These are phyloP conservation scores for Boechera stricta DNA, from an alignment of 345 rosid genomes.

Conservation along the genomic window DNA sequence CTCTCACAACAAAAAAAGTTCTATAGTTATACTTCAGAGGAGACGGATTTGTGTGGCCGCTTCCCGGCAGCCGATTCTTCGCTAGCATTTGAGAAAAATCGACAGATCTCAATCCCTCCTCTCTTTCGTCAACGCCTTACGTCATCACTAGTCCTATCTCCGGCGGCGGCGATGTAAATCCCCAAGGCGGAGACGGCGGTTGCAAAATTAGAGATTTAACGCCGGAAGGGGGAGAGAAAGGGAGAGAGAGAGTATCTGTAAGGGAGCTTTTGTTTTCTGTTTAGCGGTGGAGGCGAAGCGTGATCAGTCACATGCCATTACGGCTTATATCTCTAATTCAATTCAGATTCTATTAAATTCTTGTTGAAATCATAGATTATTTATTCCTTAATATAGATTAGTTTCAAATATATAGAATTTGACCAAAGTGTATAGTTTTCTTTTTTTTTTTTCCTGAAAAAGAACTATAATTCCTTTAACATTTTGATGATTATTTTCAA, in stretches of 20 bases:
- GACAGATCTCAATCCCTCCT: conserved; percentile 42
- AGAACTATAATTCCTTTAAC: no score
- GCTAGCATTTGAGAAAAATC: conserved; percentile 73
- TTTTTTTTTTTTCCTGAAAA: no score
- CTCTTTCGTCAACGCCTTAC: conserved; percentile 20
- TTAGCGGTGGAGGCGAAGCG: conserved; percentile 45
- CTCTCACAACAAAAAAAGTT: no score
- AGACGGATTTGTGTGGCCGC: conserved; percentile 96
- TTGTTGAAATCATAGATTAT: no score
- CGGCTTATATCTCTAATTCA: neutral
- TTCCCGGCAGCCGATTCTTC: conserved; percentile 73
- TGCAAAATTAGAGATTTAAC: conserved; percentile 23
- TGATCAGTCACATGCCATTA: conserved; percentile 43
- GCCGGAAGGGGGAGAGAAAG: conserved; percentile 18
- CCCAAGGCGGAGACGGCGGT: conserved; percentile 19
- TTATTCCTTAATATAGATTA: no score
- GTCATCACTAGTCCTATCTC: conserved; percentile 14
- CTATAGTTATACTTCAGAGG: conserved; percentile 47
- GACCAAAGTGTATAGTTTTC: no score
- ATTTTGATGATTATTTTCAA: no score
- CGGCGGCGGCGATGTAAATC: conserved; percentile 5
- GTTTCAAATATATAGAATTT: no score
- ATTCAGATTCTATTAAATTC: no score
- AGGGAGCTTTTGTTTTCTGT: neutral
- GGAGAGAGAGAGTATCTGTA: conserved; percentile 6